Evolutionary conservation across 257 asterid species (phyloP).

Genomic region (Sherardia arvensis): DNA sequence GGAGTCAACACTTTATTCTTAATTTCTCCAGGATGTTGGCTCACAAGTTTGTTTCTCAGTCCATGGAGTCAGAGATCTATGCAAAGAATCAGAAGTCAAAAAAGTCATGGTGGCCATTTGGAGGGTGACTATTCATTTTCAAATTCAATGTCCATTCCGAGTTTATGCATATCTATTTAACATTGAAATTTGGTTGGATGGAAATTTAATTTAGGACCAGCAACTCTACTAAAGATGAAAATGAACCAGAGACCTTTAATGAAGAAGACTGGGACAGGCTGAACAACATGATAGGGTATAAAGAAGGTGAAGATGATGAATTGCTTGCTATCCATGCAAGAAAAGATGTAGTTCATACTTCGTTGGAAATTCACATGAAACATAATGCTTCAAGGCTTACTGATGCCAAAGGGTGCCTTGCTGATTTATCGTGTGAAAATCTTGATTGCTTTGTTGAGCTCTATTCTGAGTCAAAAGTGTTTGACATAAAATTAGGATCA

Average conservation of each 20-base stretch:
- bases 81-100: conserved; percentile 45
- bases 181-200: conserved; percentile 12
- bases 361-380: conserved; percentile 83
- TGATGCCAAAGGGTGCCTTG: conserved; percentile 62
- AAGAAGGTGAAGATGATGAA: conserved; percentile 60
- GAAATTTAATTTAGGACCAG: conserved; percentile 41
- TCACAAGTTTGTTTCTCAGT: conserved; percentile 86
- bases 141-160: not conserved
- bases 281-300: conserved; percentile 81
- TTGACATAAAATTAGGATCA: conserved; percentile 81
- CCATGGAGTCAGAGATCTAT: conserved; percentile 47
- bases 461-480: conserved; percentile 63
- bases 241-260: conserved; percentile 60
- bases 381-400: conserved; percentile 91
- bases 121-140: conserved; percentile 47
- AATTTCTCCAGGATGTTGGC: conserved; percentile 81
- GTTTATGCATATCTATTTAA: not conserved
- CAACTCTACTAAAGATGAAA: conserved; percentile 59
- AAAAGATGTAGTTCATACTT: conserved; percentile 47
- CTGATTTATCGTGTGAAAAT: conserved; percentile 89
- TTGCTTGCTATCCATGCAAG: conserved; percentile 30
- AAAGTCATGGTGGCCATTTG: conserved; percentile 93
- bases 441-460: conserved; percentile 70
- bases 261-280: conserved; percentile 94
- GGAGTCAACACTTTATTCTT: conserved; percentile 12